Evolutionary conservation across 306 rosid species (phyloP), one percentile per base, ranked within the genome.

Genomic region (Malus orientalis): DNA sequence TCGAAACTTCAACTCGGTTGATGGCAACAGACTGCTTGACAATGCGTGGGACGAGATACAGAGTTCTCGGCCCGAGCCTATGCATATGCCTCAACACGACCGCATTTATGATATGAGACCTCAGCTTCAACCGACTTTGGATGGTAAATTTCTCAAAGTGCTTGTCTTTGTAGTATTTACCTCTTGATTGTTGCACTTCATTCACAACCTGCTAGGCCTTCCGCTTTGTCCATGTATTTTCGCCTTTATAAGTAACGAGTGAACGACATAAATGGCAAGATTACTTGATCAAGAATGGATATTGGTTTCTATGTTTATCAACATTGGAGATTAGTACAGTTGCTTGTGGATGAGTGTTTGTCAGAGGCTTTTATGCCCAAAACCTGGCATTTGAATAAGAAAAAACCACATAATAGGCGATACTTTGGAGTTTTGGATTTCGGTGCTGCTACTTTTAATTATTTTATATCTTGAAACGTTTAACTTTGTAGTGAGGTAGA

Each of bases 11-110:
- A 91, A 90, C 78, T 77, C 93, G 30, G 91, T 84, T 0, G 91
- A 86, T 38, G 79, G 78, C 54, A 78, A 73, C 22, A 88, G 86
- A 67, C 78, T 96, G 60, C 81, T 96, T 69, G 91, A 89, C 29
- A 90, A 88, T 58, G 95, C 98, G 2, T 96, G 98, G 99, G 76
- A 89, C 78, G 97, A 96, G 84, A 74, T 88, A 65, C 98, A 87
- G 69, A 86, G 65, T 38, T 63, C 78, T 60, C 84, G 58, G 15
- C 85, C 58, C 69, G 81, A 71, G 38, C 81, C 84, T 70, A 78
- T 74, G 45, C 76, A 73, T 47, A 36, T 33, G n/a, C 30, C 81
- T 53, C 85, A 85, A 62, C 54, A 74, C 30, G 86, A 74, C 25
- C 81, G 61, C 33, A 29, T 81, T 42, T 82, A 80, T 74, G 89